Conservation (phyloP, 148 eudicot genomes). For the Fallopia convolvulus region DNA sequence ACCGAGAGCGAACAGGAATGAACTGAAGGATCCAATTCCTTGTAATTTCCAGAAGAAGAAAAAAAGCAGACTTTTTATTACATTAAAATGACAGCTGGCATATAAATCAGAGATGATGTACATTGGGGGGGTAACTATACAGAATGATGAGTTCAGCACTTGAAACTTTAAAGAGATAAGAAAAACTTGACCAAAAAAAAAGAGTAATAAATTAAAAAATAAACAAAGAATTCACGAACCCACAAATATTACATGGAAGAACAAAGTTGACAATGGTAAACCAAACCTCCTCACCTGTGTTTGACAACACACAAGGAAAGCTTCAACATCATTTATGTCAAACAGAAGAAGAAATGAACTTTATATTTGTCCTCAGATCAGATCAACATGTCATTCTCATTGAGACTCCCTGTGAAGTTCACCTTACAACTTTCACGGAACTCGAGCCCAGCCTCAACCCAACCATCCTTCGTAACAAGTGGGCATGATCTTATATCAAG, state of each 20-base stretch:
- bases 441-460: constrained; percentile 66
- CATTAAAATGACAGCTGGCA: neutral
- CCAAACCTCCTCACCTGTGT: constrained; percentile 7
- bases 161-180: neutral
- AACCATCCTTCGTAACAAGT: constrained; percentile 48
- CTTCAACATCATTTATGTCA: neutral
- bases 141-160: neutral
- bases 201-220: neutral
- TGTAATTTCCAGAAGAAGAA: neutral
- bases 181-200: neutral
- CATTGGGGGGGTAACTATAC: neutral
- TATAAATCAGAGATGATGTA: neutral
- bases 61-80: neutral
- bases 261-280: neutral
- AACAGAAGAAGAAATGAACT: neutral
- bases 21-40: neutral
- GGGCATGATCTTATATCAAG: constrained; percentile 94
- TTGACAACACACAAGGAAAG: neutral
- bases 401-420: constrained; percentile 59
- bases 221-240: neutral
- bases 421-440: constrained; percentile 65
- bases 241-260: neutral
- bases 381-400: constrained; percentile 46
- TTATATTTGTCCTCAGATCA: constrained; percentile 13
- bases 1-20: neutral